These are phyloP conservation scores for Magnusiomyces suaveolens DNA, from an alignment of 1,139 yeast species.

Conservation along the genomic window DNA sequence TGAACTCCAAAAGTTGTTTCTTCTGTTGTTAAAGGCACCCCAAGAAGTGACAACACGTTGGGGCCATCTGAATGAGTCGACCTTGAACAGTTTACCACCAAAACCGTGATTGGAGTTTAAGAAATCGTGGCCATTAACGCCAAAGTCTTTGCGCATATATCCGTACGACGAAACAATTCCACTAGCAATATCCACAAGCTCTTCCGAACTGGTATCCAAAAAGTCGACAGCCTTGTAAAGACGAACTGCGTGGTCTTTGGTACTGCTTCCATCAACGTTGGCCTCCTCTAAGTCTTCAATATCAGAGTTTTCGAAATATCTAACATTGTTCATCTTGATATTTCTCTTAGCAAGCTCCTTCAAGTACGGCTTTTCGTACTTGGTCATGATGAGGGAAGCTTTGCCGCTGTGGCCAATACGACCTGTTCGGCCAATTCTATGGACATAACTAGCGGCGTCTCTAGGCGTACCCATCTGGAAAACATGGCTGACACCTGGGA, in stretches of 20 bases:
- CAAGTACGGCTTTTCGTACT: constrained; percentile 22
- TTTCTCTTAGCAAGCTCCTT: constrained; percentile 18
- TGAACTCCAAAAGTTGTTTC: constrained; percentile 8
- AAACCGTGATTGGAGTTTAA: constrained; percentile 6
- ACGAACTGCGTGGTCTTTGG: neutral
- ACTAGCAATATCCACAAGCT: constrained; percentile 8
- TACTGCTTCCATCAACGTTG: neutral
- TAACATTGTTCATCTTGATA: constrained; percentile 17
- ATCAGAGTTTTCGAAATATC: constrained; percentile 5
- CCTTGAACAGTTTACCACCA: constrained; percentile 1
- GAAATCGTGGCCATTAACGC: constrained; percentile 14
- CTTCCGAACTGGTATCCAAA: constrained; percentile 11
- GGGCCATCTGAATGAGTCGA: neutral
- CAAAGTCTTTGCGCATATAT: constrained; percentile 13
- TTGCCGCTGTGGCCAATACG: constrained; percentile 78
- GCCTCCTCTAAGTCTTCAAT: constrained; percentile 1
- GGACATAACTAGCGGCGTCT: constrained; percentile 71
- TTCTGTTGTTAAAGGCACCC: constrained; percentile 1
- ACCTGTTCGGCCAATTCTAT: constrained; percentile 93
- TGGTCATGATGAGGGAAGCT: constrained; percentile 28
- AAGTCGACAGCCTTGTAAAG: constrained; percentile 12
- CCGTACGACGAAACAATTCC: constrained; percentile 12
- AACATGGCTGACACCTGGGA: constrained; percentile 75
- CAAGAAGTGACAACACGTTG: neutral
- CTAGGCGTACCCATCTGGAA: constrained; percentile 69